Percentiles rank a stretch among this genome's conserved stretches.
These are phyloP conservation scores for Paragyromitra xinjiangensis DNA, from an alignment of 495 filamentous ascomycete species.

Conservation along the genomic window DNA sequence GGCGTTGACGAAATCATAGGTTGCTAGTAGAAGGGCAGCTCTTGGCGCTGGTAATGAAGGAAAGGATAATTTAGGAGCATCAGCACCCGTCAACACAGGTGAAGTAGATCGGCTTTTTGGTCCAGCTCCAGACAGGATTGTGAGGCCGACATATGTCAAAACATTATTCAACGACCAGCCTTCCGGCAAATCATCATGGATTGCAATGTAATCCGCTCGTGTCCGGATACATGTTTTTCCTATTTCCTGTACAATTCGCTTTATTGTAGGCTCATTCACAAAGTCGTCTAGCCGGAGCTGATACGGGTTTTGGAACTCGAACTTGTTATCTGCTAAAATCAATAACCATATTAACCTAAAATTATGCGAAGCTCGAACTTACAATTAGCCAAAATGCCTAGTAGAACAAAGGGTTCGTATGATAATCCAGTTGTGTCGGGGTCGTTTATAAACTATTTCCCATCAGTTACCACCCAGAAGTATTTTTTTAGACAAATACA, in stretches of 20 bases:
- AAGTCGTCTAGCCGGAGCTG: conserved; percentile 95
- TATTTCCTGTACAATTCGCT: conserved; percentile 79
- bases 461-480: conserved; percentile 8
- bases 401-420: conserved; percentile 78
- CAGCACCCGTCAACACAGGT: conserved; percentile 68
- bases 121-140: conserved; percentile 73
- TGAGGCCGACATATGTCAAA: conserved; percentile 74
- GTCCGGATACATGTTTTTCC: conserved; percentile 72
- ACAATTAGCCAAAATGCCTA: conserved; percentile 90
- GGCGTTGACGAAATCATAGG: conserved; percentile 91
- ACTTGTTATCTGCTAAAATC: conserved; percentile 77
- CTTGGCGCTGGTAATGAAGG: conserved; percentile 73
- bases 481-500: conserved; percentile 30
- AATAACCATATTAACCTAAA: conserved; percentile 13
- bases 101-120: conserved; percentile 66
- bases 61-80: conserved; percentile 83
- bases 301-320: conserved; percentile 98
- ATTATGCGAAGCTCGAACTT: conserved; percentile 18
- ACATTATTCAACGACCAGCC: conserved; percentile 86
- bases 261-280: conserved; percentile 87
- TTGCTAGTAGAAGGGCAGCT: conserved; percentile 79
- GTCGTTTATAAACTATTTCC: conserved; percentile 81
- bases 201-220: conserved; percentile 80
- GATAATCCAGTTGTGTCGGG: conserved; percentile 69
- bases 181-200: conserved; percentile 91